Evolutionary conservation across 192 early-diverging fungal species (phyloP), one percentile per base, ranked within the genome.

Genomic region (Linnemannia hyalina): DNA sequence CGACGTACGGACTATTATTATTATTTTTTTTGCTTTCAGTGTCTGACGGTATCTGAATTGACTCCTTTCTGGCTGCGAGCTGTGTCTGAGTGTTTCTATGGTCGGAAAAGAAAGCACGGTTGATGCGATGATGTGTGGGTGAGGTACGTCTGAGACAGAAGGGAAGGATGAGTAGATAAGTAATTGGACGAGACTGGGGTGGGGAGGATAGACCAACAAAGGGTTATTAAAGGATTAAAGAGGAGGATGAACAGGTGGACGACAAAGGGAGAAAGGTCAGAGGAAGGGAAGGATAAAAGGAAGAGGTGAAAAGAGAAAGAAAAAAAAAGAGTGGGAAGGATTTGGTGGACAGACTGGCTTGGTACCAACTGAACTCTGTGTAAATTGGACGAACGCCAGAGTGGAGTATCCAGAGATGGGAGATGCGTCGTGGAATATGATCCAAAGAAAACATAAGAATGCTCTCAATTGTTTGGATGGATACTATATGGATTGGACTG

Each of bases 381-480:
- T 52, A 18, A 52, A 52, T 22, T 20, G 20, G 49, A 52, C 5
- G 18, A 52, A 46, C 44, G 11, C 44, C 44, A 29, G 32, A 68
- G 26, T 1, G 65, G 65, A 68, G n/a, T 68, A 2, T 68, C 65
- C 32, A 52, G 49, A 52, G 44, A 73, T n/a, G 72, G 49, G 72
- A 26, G 55, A 57, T 57, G 60, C 11, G 42, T 35, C 60, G 42
- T 35, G 73, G 32, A 44, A n/a, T 36, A 76, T 40, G 75, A 76
- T 6, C 41, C 40, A 46, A 46, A 63, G 75, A 40, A 74, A 23
- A 52, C 49, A 44, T 74, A 52, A 26, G 8, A 35, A 20, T 41
- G 41, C 42, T 73, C 42, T 73, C 46, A 42, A 47, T 6, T 29
- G 23, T 72, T 42, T 54, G 32, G 55, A 13, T 16, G 36, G 74